phyloP scores from a whole-genome alignment of 78 protist genomes.

The Pigoraptor vietnamica region DNA sequence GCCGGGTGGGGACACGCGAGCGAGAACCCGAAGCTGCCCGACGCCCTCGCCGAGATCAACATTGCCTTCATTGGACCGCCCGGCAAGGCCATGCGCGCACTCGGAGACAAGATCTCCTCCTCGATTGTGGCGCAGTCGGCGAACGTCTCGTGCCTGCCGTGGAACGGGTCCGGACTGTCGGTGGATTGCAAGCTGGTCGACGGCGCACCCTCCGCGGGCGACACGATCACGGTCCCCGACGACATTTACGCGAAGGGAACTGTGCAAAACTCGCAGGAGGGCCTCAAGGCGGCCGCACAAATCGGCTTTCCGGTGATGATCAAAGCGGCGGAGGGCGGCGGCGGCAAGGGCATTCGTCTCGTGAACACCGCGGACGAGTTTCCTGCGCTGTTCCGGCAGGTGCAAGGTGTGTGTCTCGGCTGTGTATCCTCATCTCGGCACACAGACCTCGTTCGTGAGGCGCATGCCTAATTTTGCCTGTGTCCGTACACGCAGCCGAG shows the following conservation, averaged over 20 bases:
- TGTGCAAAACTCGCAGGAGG: slow-evolving; percentile 40
- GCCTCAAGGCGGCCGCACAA: slow-evolving; percentile 17
- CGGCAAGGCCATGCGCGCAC: slow-evolving; percentile 55
- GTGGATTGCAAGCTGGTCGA: neutral
- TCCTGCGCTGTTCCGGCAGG: slow-evolving; percentile 24
- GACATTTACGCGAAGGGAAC: slow-evolving; percentile 30
- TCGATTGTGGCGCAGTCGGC: slow-evolving; percentile 94
- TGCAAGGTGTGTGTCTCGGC: neutral
- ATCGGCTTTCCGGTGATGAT: slow-evolving; percentile 88
- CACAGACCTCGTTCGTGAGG: too few species aligned
- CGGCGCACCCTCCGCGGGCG: neutral
- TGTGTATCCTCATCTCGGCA: neutral
- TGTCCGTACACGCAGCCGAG: slow-evolving; percentile 39
- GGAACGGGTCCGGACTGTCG: slow-evolving; percentile 79
- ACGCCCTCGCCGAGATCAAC: slow-evolving; percentile 10
- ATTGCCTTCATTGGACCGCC: slow-evolving; percentile 88
- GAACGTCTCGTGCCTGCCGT: slow-evolving; percentile 84
- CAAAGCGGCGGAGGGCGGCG: slow-evolving; percentile 84
- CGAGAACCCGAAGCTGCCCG: slow-evolving; percentile 95
- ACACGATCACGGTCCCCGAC: neutral
- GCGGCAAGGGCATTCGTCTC: slow-evolving; percentile 90
- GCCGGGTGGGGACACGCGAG: slow-evolving; percentile 99
- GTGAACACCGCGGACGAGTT: slow-evolving; percentile 46
- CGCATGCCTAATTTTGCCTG: neutral
- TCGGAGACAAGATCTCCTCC: slow-evolving; percentile 97